A percentile compares a stretch with the other conserved stretches of the same genome.
Conservation (phyloP, 2,329 filamentous ascomycete genomes). For the Aspergillus japonicus region DNA sequence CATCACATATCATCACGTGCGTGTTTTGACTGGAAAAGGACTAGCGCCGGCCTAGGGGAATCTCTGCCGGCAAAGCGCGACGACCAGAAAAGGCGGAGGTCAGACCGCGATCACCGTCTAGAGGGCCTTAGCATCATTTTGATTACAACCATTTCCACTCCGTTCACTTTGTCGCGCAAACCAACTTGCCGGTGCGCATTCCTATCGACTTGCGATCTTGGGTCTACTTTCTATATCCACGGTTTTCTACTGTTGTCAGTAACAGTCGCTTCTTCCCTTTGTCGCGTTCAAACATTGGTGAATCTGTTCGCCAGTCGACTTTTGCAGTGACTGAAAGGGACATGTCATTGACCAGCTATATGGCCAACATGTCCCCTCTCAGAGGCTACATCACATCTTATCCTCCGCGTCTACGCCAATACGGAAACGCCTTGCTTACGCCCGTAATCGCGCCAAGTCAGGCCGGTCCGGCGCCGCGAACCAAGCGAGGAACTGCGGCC, state of each 20-base stretch:
- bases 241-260: not conserved
- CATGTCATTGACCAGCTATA: slow-evolving; percentile 36
- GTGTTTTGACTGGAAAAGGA: slow-evolving; percentile 20
- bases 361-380: slow-evolving; percentile 57
- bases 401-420: slow-evolving; percentile 83
- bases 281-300: slow-evolving; percentile 14
- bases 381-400: slow-evolving; percentile 91
- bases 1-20: slow-evolving; percentile 24
- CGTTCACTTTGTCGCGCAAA: not conserved
- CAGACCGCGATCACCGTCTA: slow-evolving; percentile 25
- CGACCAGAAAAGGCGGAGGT: slow-evolving; percentile 24
- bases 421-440: slow-evolving; percentile 87
- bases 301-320: slow-evolving; percentile 19
- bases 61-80: slow-evolving; percentile 32
- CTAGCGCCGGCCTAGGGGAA: slow-evolving; percentile 24
- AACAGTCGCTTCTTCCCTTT: slow-evolving; percentile 13
- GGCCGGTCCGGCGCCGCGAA: slow-evolving; percentile 68
- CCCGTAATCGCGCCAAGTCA: slow-evolving; percentile 73
- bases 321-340: slow-evolving; percentile 28
- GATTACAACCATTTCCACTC: not conserved
- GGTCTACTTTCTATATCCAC: not conserved
- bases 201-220: not conserved
- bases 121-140: slow-evolving; percentile 16
- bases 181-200: not conserved
- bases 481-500: slow-evolving; percentile 91